Evolutionary conservation across 1,139 yeast genomes (phyloP).

Genomic region (Geotrichum bryndzae): DNA sequence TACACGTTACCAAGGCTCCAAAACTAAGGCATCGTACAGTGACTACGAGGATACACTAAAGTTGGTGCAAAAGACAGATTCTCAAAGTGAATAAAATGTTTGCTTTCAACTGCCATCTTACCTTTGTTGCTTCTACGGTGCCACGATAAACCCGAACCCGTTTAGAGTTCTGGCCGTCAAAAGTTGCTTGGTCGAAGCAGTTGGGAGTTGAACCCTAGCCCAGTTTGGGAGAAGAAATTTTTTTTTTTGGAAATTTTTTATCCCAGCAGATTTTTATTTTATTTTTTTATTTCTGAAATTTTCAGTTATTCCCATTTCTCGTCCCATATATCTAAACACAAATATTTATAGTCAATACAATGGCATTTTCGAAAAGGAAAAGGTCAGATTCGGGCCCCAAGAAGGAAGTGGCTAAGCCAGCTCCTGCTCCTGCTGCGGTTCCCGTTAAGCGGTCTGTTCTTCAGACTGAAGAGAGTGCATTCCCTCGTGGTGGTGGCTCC

Average conservation of each 20-base stretch:
- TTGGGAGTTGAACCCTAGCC: background rate
- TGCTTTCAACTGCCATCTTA: too few species aligned
- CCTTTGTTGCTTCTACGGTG: background rate
- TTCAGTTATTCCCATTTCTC: background rate
- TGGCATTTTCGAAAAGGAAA: conserved; percentile 14
- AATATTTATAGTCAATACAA: background rate
- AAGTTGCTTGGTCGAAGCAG: background rate
- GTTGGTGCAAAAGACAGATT: background rate
- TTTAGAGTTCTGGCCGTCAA: background rate
- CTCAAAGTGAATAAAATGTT: background rate
- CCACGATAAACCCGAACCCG: background rate
- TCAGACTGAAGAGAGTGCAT: conserved; percentile 46
- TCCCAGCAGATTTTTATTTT: background rate
- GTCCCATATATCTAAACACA: background rate
- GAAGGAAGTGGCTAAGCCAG: background rate
- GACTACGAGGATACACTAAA: background rate
- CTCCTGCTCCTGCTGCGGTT: background rate
- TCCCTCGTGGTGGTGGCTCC: conserved; percentile 91
- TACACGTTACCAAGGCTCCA: background rate
- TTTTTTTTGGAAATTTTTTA: background rate
- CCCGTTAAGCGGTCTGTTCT: conserved; percentile 20
- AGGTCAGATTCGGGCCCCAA: conserved; percentile 13
- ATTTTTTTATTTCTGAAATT: background rate
- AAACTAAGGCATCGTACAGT: background rate
- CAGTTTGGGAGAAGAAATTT: background rate